Conservation (phyloP, 805 yeast species). For the Wickerhamomyces subpelliculosus region DNA sequence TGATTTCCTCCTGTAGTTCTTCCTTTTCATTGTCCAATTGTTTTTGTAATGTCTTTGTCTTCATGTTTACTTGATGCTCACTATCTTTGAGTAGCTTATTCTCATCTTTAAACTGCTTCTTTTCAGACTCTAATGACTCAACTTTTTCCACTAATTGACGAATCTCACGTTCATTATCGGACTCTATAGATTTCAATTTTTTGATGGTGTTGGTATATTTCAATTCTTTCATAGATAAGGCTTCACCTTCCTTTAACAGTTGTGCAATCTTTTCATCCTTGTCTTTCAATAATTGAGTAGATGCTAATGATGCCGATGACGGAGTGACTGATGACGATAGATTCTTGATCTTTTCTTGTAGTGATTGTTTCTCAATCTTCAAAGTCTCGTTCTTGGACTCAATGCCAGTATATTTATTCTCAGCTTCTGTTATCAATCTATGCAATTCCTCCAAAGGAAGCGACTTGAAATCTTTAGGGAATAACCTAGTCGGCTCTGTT, state of each 20-base stretch:
- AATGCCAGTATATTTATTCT: constrained; percentile 6
- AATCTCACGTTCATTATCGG: constrained; percentile 30
- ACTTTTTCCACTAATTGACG: constrained; percentile 7
- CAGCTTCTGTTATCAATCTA: constrained; percentile 9
- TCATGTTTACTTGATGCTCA: constrained; percentile 19
- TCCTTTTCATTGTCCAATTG: constrained; percentile 16
- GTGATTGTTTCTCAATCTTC: constrained; percentile 15
- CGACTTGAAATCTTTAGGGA: constrained; percentile 8
- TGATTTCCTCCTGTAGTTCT: constrained; percentile 14
- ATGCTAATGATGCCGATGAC: neutral
- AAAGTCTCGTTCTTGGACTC: constrained; percentile 12
- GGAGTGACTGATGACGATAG: constrained; percentile 1
- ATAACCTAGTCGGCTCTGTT: constrained; percentile 2
- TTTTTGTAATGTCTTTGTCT: constrained; percentile 15
- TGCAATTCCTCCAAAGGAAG: constrained; percentile 11
- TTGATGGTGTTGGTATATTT: constrained; percentile 61
- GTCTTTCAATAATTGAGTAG: constrained; percentile 28
- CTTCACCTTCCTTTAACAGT: constrained; percentile 70
- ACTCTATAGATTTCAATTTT: constrained; percentile 43
- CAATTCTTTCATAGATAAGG: constrained; percentile 63
- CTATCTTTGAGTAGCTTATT: constrained; percentile 18
- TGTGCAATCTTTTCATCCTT: constrained; percentile 56
- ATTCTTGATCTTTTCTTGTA: constrained; percentile 16
- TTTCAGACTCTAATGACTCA: constrained; percentile 16
- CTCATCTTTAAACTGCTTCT: constrained; percentile 19